Evolutionary conservation across 2,329 filamentous ascomycete genomes (phyloP), one percentile per base, ranked within the genome.

Genomic region (Cladophialophora yegresii): DNA sequence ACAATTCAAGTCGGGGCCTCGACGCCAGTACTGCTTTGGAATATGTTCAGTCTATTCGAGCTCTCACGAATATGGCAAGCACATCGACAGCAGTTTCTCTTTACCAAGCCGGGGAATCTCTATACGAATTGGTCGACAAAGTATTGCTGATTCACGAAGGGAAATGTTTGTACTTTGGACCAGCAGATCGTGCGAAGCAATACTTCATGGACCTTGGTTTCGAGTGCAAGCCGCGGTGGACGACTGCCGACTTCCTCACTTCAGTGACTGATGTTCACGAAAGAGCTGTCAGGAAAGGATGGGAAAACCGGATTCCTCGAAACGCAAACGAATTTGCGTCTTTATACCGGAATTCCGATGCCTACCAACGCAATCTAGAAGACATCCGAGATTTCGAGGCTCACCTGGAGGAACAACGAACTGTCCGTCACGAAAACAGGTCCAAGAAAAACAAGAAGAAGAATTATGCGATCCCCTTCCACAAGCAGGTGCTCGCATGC

Each of bases 151-250:
- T 90, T 5, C 87, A 89, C 71, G 83, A 84, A 57, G 90, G 90
- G 2, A 84, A 86, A 63, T 89, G 89, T 69, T 85, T 92, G 22
- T 93, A 86, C 77, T 93, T 87, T 70, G 90, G 90, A 1, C 81
- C 81, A 0, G 82, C 85, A 0, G 81, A 84, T 4, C 78, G 84
- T 1, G 90, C 89, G 0, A 89, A 85, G 72, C 75, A 81, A 30
- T 93, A 90, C 73, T 92, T 93, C 68, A 76, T 87, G 54, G 78
- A 84, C n/a, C 80, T 92, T 40, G 90, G 90, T 0, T 93, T 92
- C 70, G 80, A 85, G 16, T 91, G 89, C 71, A 89, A 89, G 0
- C 82, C 86, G 23, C 83, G 89, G 13, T 86, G 88, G 83, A 92
- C 89, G 0, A 88, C 87, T 0, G 87, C 86, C 4, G 90, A 93